Conservation (phyloP, 192 early-diverging fungal genomes). For the Coemansia sp. region DNA sequence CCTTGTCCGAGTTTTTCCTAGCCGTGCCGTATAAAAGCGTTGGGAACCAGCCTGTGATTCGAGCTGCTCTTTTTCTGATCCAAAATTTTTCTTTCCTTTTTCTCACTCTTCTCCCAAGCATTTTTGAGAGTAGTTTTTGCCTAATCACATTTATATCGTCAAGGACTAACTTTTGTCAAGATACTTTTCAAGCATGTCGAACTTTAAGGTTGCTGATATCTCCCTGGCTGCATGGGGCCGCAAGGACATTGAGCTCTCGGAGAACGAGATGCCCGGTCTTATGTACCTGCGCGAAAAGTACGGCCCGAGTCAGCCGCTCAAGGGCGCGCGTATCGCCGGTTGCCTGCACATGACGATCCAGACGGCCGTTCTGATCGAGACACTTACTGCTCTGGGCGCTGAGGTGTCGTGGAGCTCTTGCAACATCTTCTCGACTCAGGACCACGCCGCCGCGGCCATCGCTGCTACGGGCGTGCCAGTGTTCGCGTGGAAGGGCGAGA, state of each 20-base stretch:
- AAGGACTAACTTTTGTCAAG: not conserved
- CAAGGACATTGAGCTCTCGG: constrained; percentile 93
- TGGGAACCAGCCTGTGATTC: not conserved
- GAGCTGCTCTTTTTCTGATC: not conserved
- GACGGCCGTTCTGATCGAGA: constrained; percentile 98
- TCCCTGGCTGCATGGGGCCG: constrained; percentile 93
- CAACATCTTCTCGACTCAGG: constrained; percentile 98
- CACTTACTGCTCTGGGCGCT: constrained; percentile 90
- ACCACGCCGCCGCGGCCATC: constrained; percentile 98
- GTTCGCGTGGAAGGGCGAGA: constrained; percentile 99
- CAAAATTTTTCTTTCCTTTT: not conserved
- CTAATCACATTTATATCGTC: not conserved
- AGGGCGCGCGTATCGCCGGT: constrained; percentile 94
- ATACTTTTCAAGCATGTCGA: constrained; percentile 25
- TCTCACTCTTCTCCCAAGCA: not conserved
- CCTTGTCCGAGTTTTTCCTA: not conserved
- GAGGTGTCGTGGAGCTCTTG: constrained; percentile 87
- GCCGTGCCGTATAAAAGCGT: not conserved
- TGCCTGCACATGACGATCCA: constrained; percentile 99
- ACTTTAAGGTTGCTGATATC: constrained; percentile 78
- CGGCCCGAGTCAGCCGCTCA: constrained; percentile 81
- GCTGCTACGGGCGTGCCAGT: constrained; percentile 95
- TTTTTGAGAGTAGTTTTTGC: not conserved
- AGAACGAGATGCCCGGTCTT: constrained; percentile 99
- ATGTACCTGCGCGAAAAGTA: constrained; percentile 93